Evolutionary conservation across 1,284 basidiomycete species (phyloP).

Genomic region (Ceratobasidium sp.): DNA sequence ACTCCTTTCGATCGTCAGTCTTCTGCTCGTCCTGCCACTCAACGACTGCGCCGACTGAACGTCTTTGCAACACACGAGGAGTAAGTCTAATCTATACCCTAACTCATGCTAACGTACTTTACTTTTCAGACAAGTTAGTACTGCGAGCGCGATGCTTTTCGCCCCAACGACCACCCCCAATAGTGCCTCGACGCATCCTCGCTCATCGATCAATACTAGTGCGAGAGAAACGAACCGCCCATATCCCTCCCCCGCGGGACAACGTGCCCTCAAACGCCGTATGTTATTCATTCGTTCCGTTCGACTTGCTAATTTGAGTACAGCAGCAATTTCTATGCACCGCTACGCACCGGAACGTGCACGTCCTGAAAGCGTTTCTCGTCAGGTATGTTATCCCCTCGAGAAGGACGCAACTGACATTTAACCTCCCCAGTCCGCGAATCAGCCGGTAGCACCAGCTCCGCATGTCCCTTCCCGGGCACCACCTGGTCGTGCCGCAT

Average conservation of each 20-base stretch:
- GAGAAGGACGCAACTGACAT: no score
- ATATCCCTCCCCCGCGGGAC: not conserved
- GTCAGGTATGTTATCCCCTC: not conserved
- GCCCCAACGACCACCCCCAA: not conserved
- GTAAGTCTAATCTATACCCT: not conserved
- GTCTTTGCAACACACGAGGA: not conserved
- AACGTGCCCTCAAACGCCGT: not conserved
- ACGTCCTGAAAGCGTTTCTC: not conserved
- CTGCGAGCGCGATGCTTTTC: not conserved
- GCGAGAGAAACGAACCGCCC: not conserved
- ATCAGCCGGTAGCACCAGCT: no score
- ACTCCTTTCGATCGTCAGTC: not conserved
- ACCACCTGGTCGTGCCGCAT: not conserved
- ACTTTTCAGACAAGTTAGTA: not conserved
- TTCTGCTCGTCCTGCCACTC: not conserved
- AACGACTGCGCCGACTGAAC: conserved; percentile 4
- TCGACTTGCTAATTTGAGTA: not conserved
- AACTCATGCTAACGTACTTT: not conserved
- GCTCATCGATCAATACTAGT: not conserved
- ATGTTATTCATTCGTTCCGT: not conserved
- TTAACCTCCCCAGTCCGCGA: no score
- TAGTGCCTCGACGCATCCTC: not conserved
- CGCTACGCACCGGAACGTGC: no score
- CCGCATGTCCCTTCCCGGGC: no score
- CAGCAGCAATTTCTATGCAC: not conserved